These are phyloP conservation scores for Pouteria glomerata DNA, from an alignment of 148 eudicot genomes.

Conservation along the genomic window DNA sequence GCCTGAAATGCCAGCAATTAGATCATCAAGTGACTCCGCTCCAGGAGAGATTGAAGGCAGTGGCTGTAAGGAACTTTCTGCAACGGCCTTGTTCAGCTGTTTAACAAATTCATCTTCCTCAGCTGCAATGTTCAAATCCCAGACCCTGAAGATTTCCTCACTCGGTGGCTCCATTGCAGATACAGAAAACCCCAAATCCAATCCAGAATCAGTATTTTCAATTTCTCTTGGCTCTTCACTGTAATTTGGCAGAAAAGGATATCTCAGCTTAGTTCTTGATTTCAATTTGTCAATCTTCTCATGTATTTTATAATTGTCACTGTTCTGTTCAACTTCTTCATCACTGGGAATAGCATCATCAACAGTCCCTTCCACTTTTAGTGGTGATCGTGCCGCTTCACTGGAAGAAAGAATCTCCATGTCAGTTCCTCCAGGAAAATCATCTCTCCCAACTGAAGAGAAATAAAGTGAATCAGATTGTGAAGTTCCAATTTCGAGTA, in stretches of 20 bases:
- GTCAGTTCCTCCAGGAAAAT: slow-evolving; percentile 13
- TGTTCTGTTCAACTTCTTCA: slow-evolving; percentile 20
- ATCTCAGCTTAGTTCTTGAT: background rate
- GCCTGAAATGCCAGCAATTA: slow-evolving; percentile 50
- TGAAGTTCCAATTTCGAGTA: slow-evolving; percentile 34
- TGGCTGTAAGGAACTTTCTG: slow-evolving; percentile 20
- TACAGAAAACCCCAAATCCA: slow-evolving; percentile 24
- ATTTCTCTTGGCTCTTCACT: slow-evolving; percentile 12
- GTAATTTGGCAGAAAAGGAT: slow-evolving; percentile 17
- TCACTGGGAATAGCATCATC: slow-evolving; percentile 25
- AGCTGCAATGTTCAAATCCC: slow-evolving; percentile 54
- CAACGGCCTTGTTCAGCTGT: slow-evolving; percentile 40
- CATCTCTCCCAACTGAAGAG: slow-evolving; percentile 12
- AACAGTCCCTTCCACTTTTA: slow-evolving; percentile 4
- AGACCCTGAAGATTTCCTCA: slow-evolving; percentile 58
- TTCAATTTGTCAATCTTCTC: slow-evolving; percentile 5
- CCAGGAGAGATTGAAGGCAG: slow-evolving; percentile 18
- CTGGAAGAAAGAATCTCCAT: slow-evolving; percentile 8
- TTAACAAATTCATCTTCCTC: slow-evolving; percentile 57
- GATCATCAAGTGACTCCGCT: slow-evolving; percentile 44
- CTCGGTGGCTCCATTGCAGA: slow-evolving; percentile 22
- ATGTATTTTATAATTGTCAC: slow-evolving; percentile 5
- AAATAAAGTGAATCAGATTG: slow-evolving; percentile 19
- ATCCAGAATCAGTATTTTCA: slow-evolving; percentile 13
- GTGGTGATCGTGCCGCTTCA: slow-evolving; percentile 16